phyloP scores from a whole-genome alignment of 768 basidiomycete genomes.

The Naganishia vishniacii region DNA sequence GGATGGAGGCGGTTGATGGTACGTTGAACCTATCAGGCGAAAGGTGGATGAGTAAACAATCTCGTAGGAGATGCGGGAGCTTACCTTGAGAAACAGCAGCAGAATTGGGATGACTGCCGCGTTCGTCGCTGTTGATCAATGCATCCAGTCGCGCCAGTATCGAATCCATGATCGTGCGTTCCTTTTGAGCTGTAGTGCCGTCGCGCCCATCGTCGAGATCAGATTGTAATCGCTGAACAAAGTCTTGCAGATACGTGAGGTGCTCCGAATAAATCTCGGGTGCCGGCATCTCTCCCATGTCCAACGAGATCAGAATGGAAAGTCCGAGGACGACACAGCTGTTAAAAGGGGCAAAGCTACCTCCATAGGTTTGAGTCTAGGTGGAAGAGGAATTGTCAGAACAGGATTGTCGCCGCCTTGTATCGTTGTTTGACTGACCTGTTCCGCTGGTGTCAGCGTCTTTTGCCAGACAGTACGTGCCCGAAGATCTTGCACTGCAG shows the following conservation, averaged over 20 bases:
- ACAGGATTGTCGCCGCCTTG: background rate
- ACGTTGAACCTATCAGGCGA: background rate
- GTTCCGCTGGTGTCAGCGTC: conserved; percentile 21
- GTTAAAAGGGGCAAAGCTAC: conserved; percentile 22
- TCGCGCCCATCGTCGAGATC: conserved; percentile 22
- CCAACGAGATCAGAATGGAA: conserved; percentile 21
- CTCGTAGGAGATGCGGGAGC: background rate
- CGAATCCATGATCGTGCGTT: conserved; percentile 26
- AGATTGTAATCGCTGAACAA: conserved; percentile 12
- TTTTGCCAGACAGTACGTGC: conserved; percentile 19
- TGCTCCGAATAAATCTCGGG: conserved; percentile 22
- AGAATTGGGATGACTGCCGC: background rate
- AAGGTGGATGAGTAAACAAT: background rate
- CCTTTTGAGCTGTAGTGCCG: conserved; percentile 10
- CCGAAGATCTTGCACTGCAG: conserved; percentile 22
- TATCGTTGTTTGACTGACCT: background rate
- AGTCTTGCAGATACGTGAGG: conserved; percentile 19
- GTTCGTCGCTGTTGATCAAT: conserved; percentile 14
- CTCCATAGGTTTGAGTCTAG: conserved; percentile 20
- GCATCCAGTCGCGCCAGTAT: conserved; percentile 22
- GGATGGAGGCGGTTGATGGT: background rate
- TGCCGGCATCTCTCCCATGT: conserved; percentile 22
- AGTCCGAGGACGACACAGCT: conserved; percentile 23
- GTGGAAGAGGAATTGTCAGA: background rate
- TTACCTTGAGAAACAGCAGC: background rate